Evolutionary conservation across 371 early-diverging fungal genomes (phyloP).

Genomic region (Mucor plumbeus): DNA sequence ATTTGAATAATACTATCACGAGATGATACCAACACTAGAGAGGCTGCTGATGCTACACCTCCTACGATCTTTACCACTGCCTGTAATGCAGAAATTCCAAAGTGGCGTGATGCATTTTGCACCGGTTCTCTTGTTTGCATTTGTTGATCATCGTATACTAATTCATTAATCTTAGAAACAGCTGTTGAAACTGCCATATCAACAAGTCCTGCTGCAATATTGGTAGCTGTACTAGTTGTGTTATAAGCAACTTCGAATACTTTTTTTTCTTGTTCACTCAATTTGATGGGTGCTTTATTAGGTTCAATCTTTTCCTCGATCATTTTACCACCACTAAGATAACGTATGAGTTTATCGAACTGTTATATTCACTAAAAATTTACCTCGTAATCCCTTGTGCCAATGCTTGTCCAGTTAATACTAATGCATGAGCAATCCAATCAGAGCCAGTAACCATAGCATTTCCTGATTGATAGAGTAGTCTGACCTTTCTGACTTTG

Average conservation of each 20-base stretch:
- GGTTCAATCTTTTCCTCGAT: slow-evolving; percentile 35
- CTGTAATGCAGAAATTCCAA: slow-evolving; percentile 42
- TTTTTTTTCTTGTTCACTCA: slow-evolving; percentile 33
- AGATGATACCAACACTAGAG: slow-evolving; percentile 33
- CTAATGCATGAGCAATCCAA: slow-evolving; percentile 41
- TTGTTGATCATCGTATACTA: slow-evolving; percentile 21
- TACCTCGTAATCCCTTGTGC: slow-evolving; percentile 38
- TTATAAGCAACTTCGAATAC: slow-evolving; percentile 37
- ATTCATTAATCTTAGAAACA: slow-evolving; percentile 23
- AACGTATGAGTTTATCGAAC: not conserved
- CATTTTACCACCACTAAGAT: slow-evolving; percentile 26
- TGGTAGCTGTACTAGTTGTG: slow-evolving; percentile 31
- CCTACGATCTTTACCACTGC: slow-evolving; percentile 40
- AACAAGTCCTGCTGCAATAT: slow-evolving; percentile 26
- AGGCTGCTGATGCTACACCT: slow-evolving; percentile 40
- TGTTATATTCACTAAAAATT: not conserved
- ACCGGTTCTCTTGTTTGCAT: slow-evolving; percentile 28
- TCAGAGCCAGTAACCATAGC: slow-evolving; percentile 43
- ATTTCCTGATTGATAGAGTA: slow-evolving; percentile 41
- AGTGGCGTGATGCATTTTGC: slow-evolving; percentile 31
- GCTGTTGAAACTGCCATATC: slow-evolving; percentile 35
- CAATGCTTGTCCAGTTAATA: slow-evolving; percentile 38
- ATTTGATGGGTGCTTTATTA: slow-evolving; percentile 22
- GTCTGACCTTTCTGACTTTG: slow-evolving; percentile 27
- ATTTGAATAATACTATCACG: slow-evolving; percentile 39